Evolutionary conservation across 169 alveolate genomes (phyloP), one percentile per base, ranked within the genome.

Genomic region (Plasmodium reichenowi): DNA sequence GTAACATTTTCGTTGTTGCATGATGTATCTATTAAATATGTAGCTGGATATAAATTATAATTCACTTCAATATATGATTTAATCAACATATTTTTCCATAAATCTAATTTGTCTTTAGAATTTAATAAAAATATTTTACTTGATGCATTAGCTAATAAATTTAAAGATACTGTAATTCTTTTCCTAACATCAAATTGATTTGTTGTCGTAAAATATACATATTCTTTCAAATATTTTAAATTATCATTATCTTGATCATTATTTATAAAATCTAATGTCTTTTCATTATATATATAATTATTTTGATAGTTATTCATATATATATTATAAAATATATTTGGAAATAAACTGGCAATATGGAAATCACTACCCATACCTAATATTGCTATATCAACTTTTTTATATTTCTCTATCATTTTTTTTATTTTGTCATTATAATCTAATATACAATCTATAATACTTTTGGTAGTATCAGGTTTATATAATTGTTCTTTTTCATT

Each of bases 161-260:
- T 68, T 17, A 93, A 74, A 15, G 94, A 88, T 7, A 93, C 93
- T 38, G 94, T 89, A 68, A 93, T 93, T 50, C 95, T 86, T 62
- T 93, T 91, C 29, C 86, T 66, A 43, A 71, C 92, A 58, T 86
- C 93, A 43, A 93, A 90, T 59, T 93, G 89, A 88, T 62, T 78
- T 9, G 89, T 78, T 2, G 89, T 78, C 43, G 89, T 78, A 66
- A 78, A 78, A 71, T 78, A 78, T 22, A 78, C 89, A 66, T 78
- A 67, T 50, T 78, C 89, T 26, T 78, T 78, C 43, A 78, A 60
- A 29, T 64, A 45, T 2, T 43, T 24, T 59, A 78, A 78, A 78
- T 66, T 78, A 26, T 64, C 89, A 48, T 78, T 78, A 3, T 59
- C 73, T n/a, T 15, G n/a, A 66, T 66, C 74, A 67, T 12, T 74